Evolutionary conservation across 2,329 filamentous ascomycete genomes (phyloP).

Genomic region (Akanthomyces lecanii): DNA sequence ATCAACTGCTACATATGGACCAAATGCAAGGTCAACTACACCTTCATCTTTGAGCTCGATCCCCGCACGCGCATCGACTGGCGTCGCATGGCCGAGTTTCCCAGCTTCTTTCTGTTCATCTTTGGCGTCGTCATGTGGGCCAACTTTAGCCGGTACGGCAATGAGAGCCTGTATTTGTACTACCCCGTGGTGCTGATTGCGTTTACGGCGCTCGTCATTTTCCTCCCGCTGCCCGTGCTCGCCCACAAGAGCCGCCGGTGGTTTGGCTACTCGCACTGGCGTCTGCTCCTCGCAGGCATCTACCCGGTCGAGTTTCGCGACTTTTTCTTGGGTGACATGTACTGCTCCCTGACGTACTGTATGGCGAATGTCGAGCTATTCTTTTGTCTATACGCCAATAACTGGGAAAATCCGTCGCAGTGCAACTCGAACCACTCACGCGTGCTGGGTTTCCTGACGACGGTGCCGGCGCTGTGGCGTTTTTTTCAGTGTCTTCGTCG

Average conservation of each 20-base stretch:
- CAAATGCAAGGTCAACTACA: conserved; percentile 84
- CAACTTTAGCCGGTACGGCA: conserved; percentile 72
- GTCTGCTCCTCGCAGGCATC: conserved; percentile 75
- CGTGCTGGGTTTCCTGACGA: conserved; percentile 77
- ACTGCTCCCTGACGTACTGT: conserved; percentile 89
- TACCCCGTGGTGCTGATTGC: conserved; percentile 79
- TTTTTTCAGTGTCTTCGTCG: conserved; percentile 86
- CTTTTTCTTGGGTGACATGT: conserved; percentile 97
- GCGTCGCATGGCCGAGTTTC: conserved; percentile 81
- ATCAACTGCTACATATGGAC: conserved; percentile 82
- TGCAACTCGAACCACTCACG: conserved; percentile 87
- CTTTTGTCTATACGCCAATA: conserved; percentile 84
- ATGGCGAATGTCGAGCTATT: conserved; percentile 88
- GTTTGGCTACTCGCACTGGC: conserved; percentile 88
- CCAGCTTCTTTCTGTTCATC: conserved; percentile 75
- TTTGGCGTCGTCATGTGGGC: conserved; percentile 81
- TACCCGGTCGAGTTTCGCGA: conserved; percentile 96
- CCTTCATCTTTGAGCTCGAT: conserved; percentile 96
- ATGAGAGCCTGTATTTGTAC: conserved; percentile 69
- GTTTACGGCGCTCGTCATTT: conserved; percentile 62
- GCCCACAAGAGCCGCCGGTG: conserved; percentile 76
- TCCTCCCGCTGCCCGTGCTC: conserved; percentile 70
- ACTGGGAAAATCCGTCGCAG: conserved; percentile 66
- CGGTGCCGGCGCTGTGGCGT: conserved; percentile 84
- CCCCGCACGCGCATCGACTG: conserved; percentile 81